A percentile compares a stretch with the other conserved stretches of the same genome.
These are phyloP conservation scores for Mollisiaceae sp. DNA, from an alignment of 2,329 filamentous ascomycete genomes.

Conservation along the genomic window DNA sequence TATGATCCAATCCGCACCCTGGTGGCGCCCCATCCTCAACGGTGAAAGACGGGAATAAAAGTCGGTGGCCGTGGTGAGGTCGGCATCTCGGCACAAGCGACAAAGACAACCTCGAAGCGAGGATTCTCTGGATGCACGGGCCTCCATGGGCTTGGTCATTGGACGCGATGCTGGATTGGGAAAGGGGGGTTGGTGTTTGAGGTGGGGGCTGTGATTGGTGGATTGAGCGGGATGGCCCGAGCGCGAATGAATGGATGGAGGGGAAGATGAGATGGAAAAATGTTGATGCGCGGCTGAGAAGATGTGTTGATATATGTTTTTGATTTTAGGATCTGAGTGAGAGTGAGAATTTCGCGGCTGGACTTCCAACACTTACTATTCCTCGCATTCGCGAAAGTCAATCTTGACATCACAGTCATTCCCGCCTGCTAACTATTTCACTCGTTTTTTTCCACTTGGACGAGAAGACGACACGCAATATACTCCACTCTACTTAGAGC, in stretches of 20 bases:
- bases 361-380: too few relatives aligned
- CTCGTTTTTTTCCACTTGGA: too few relatives aligned
- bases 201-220: not conserved
- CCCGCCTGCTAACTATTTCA: too few relatives aligned
- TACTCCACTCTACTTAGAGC: not conserved
- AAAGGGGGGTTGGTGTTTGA: not conserved
- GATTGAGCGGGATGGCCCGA: not conserved
- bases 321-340: not conserved
- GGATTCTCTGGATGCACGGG: too few relatives aligned
- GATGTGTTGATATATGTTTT: not conserved
- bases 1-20: not conserved
- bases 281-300: not conserved
- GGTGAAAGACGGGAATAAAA: conserved; percentile 18
- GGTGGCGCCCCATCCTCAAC: conserved; percentile 8
- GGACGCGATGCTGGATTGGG: not conserved
- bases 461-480: not conserved
- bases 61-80: conserved; percentile 4
- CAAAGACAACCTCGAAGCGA: too few relatives aligned
- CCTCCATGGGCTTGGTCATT: not conserved
- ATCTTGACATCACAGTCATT: not conserved
- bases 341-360: not conserved
- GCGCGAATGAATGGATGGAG: not conserved
- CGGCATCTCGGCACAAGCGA: conserved; percentile 21
- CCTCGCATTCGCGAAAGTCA: not conserved
- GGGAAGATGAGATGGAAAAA: not conserved